Evolutionary conservation across 2,329 filamentous ascomycete species (phyloP).

Genomic region (Fusarium subglutinans): DNA sequence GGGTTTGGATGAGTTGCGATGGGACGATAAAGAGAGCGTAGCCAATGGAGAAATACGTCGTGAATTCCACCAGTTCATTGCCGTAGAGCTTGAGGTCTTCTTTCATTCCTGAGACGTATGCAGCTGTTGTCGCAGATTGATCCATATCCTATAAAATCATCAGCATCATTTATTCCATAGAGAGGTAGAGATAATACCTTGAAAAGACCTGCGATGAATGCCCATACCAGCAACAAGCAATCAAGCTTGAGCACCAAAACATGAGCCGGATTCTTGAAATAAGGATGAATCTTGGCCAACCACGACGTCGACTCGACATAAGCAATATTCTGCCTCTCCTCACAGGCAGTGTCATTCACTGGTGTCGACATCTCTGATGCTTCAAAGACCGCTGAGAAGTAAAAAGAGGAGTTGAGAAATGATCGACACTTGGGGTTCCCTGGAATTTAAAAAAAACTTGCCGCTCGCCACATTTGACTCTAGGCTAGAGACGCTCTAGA

Average conservation of each 20-base stretch:
- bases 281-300: conserved; percentile 45
- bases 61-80: conserved; percentile 38
- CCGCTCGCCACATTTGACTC: neutral
- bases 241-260: conserved; percentile 45
- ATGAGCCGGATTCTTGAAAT: conserved; percentile 43
- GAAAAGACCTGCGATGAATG: conserved; percentile 25
- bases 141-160: conserved; percentile 32
- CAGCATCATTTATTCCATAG: fast-evolving
- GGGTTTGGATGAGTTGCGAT: conserved; percentile 35
- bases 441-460: neutral
- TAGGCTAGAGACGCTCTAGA: neutral
- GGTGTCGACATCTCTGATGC: conserved; percentile 9
- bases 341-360: neutral
- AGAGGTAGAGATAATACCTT: neutral
- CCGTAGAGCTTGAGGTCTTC: conserved; percentile 27
- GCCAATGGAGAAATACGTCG: conserved; percentile 39
- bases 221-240: conserved; percentile 41
- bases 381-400: neutral
- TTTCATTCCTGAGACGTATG: conserved; percentile 38
- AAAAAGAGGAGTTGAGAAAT: neutral
- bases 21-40: conserved; percentile 38
- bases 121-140: conserved; percentile 35
- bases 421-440: neutral
- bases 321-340: neutral
- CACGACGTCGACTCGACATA: conserved; percentile 37